Conservation (phyloP, 2,329 filamentous ascomycete species). For the Pezicula radicicola region DNA sequence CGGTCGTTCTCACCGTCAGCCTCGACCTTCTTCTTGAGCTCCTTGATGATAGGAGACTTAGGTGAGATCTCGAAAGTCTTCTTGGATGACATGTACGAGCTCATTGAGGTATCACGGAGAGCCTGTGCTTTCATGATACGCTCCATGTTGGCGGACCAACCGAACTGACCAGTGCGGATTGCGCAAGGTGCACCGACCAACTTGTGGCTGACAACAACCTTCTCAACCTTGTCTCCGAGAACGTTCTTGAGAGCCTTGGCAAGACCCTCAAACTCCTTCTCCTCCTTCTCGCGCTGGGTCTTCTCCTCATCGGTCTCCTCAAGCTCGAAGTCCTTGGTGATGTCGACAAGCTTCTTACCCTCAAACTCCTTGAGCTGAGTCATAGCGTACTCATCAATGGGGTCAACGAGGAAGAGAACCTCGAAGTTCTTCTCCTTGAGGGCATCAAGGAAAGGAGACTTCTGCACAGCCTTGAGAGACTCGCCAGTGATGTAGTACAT, state of each 20-base stretch:
- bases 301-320: constrained; percentile 99
- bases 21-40: constrained; percentile 99
- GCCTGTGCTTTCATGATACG: constrained; percentile 99
- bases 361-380: constrained; percentile 84
- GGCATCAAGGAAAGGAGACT: constrained; percentile 98
- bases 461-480: constrained; percentile 95
- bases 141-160: constrained; percentile 99
- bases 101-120: constrained; percentile 99
- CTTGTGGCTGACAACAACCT: constrained; percentile 99
- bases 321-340: constrained; percentile 99
- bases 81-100: constrained; percentile 99
- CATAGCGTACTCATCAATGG: constrained; percentile 58
- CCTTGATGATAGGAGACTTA: constrained; percentile 95
- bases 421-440: constrained; percentile 99
- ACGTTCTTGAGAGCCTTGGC: constrained; percentile 99
- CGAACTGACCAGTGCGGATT: constrained; percentile 99
- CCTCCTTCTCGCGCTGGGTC: constrained; percentile 88
- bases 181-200: constrained; percentile 90
- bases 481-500: constrained; percentile 99
- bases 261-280: constrained; percentile 95
- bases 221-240: constrained; percentile 99
- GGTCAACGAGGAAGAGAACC: constrained; percentile 98
- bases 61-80: constrained; percentile 99
- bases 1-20: constrained; percentile 96
- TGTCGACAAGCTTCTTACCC: constrained; percentile 99